Evolutionary conservation across 2,329 filamentous ascomycete genomes (phyloP), one percentile per base, ranked within the genome.

Genomic region (Sclerotinia trifoliorum): DNA sequence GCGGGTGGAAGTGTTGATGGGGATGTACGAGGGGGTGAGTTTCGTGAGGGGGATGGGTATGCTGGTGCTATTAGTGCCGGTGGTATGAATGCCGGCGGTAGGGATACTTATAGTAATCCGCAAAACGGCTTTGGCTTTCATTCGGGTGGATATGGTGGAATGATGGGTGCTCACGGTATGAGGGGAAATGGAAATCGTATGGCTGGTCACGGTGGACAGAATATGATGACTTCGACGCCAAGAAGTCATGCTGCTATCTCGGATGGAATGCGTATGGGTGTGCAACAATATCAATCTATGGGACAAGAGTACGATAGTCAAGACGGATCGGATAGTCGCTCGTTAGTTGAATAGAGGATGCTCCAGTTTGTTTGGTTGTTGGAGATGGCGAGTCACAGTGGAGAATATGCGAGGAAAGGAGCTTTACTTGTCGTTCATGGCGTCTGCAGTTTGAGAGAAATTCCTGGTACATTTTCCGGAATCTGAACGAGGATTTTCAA

Each of bases 261-360:
- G 1, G 32, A n/a, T 26, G 61, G n/a, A 6, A 64, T 32, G 35
- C 32, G 17, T 11, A 42, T 64, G 17, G 11, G 17, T 42, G 17
- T 35, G 26, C 26, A 57, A 26, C 39, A 65, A 19, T 55, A 44
- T 17, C 8, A 7, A 5, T 29, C 52, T 3, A 24, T 35, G 13
- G 8, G 42, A 26, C 8, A 62, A 65, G 57, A 44, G 39, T 54
- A 56, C 65, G 67, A 69, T 10, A 68, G 61, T 5, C 68, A 66
- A 51, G 72, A 71, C 6, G 66, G 62, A 13, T 62, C 71, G 5
- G 73, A 73, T 17, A 70, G 70, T 46, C 71, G 72, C n/a, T 44
- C 72, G 6, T 68, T 72, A 61, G 68, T 74, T 32, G 71, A 73
- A 39, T 72, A 68, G 49, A 46, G 19, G 5, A 19, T 29, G 4